Evolutionary conservation across 768 basidiomycete genomes (phyloP).

Genomic region (Suillus bovinus): DNA sequence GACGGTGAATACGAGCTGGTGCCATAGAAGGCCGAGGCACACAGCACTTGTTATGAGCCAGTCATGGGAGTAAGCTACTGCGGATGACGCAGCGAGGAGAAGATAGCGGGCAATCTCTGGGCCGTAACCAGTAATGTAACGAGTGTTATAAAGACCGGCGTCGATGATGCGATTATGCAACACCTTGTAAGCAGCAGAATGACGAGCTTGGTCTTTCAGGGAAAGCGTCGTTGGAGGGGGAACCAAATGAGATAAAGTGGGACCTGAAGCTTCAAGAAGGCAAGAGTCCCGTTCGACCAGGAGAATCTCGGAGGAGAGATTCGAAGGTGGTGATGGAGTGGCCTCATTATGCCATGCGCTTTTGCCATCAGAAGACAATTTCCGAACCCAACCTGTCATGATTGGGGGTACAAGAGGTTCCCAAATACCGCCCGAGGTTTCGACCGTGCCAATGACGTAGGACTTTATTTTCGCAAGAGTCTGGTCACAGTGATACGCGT

Average conservation of each 20-base stretch:
- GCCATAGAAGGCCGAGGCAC: slow-evolving; percentile 89
- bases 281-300: slow-evolving; percentile 48
- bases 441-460: slow-evolving; percentile 72
- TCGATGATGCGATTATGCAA: slow-evolving; percentile 73
- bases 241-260: slow-evolving; percentile 44
- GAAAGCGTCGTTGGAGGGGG: slow-evolving; percentile 58
- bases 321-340: slow-evolving; percentile 36
- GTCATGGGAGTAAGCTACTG: slow-evolving; percentile 56
- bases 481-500: slow-evolving; percentile 77
- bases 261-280: slow-evolving; percentile 35
- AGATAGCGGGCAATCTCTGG: slow-evolving; percentile 83
- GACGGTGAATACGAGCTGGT: slow-evolving; percentile 88
- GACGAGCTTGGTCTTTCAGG: slow-evolving; percentile 56
- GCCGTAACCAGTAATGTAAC: slow-evolving; percentile 85
- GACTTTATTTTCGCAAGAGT: slow-evolving; percentile 30
- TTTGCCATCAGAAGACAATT: slow-evolving; percentile 43
- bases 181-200: slow-evolving; percentile 76
- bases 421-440: slow-evolving; percentile 57
- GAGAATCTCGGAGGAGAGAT: slow-evolving; percentile 56
- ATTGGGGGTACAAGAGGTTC: slow-evolving; percentile 83
- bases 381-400: slow-evolving; percentile 79
- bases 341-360: slow-evolving; percentile 68
- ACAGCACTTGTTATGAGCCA: slow-evolving; percentile 78
- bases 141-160: slow-evolving; percentile 85
- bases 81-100: slow-evolving; percentile 59